Conservation (phyloP, 768 basidiomycete genomes). For the Tulasnella sp. region DNA sequence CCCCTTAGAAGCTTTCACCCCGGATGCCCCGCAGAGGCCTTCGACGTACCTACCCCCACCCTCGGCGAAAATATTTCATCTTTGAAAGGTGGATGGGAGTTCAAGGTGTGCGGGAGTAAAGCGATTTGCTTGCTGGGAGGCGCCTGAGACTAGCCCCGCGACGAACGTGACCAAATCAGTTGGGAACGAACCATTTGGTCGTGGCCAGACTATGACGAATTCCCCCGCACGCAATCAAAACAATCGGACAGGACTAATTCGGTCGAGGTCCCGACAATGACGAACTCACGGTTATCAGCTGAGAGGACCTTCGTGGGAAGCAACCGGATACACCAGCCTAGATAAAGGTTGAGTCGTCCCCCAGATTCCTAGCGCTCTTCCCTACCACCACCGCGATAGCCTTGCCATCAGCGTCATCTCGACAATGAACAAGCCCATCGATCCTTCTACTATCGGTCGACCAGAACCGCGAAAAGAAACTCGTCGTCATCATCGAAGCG, state of each 20-base stretch:
- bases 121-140: too few relatives aligned
- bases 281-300: not conserved
- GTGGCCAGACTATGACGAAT: not conserved
- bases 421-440: slow-evolving; percentile 38
- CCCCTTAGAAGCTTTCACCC: too few relatives aligned
- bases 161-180: too few relatives aligned
- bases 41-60: too few relatives aligned
- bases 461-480: slow-evolving; percentile 40
- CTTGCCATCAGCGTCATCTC: not conserved
- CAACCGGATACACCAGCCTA: not conserved
- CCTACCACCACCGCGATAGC: not conserved
- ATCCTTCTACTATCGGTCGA: slow-evolving; percentile 59
- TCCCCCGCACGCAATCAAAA: not conserved
- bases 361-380: not conserved
- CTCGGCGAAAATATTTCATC: too few relatives aligned
- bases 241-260: not conserved
- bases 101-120: too few relatives aligned
- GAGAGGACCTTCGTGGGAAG: not conserved
- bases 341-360: not conserved
- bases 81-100: too few relatives aligned
- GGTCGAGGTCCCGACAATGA: not conserved
- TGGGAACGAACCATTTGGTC: not conserved
- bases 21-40: too few relatives aligned
- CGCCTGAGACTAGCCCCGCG: too few relatives aligned
- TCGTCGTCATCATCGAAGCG: slow-evolving; percentile 61